Percentiles rank a stretch among this genome's conserved stretches.
Conservation (phyloP, 805 yeast species). For the Yarrowia porcina region DNA sequence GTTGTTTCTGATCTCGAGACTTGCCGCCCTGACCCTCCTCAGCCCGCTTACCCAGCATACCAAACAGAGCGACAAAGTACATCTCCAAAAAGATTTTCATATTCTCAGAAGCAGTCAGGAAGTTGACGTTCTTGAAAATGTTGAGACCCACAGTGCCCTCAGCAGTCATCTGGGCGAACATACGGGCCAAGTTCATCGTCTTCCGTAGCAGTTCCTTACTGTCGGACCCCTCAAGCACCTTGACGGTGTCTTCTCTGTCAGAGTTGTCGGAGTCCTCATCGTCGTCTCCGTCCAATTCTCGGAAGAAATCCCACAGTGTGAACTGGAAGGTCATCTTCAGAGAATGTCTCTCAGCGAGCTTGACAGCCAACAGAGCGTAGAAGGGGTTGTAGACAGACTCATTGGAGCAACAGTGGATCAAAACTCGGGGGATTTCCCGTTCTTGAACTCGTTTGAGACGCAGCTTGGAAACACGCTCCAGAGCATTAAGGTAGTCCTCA, state of each 20-base stretch:
- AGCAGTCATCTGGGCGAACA: constrained; percentile 72
- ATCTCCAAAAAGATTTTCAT: constrained; percentile 69
- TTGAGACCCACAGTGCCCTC: constrained; percentile 74
- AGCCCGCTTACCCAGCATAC: constrained; percentile 49
- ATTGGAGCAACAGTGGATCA: constrained; percentile 79
- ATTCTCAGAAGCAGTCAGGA: constrained; percentile 61
- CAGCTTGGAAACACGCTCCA: constrained; percentile 74
- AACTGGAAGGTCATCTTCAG: constrained; percentile 84
- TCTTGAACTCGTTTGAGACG: constrained; percentile 75
- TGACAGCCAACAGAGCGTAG: constrained; percentile 74
- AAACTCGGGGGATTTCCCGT: constrained; percentile 79
- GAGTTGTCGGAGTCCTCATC: constrained; percentile 40
- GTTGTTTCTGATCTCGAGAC: constrained; percentile 46
- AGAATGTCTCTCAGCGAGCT: constrained; percentile 70
- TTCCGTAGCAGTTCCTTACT: constrained; percentile 45
- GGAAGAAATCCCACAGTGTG: constrained; percentile 79
- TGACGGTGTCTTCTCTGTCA: constrained; percentile 36
- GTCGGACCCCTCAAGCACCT: constrained; percentile 35
- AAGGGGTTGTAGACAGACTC: constrained; percentile 88
- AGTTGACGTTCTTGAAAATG: constrained; percentile 67
- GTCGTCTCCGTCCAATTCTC: constrained; percentile 61
- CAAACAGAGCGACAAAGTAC: constrained; percentile 63
- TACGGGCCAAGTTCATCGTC: constrained; percentile 69
- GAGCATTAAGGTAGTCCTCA: constrained; percentile 84
- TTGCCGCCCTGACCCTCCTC: constrained; percentile 36